Evolutionary conservation across 768 basidiomycete species (phyloP).

Genomic region (Macrocybe gigantea): DNA sequence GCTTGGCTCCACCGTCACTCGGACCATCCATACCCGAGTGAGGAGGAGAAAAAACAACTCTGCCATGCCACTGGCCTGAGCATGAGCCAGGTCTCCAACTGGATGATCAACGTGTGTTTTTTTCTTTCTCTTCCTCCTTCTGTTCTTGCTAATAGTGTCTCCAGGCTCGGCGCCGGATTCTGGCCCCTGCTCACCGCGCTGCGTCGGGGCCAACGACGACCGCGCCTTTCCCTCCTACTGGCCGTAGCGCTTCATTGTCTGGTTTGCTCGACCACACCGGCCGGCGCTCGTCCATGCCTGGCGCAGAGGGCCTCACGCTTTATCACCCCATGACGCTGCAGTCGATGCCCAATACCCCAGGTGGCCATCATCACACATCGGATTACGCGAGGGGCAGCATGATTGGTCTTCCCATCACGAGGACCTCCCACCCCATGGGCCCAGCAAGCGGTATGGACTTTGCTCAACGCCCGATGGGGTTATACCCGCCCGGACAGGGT

Average conservation of each 20-base stretch:
- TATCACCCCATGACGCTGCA: conserved; percentile 79
- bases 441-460: conserved; percentile 32
- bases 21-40: conserved; percentile 85
- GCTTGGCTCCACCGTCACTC: conserved; percentile 86
- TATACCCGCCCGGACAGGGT: conserved; percentile 31
- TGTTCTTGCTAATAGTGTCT: conserved; percentile 9
- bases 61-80: conserved; percentile 81
- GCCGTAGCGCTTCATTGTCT: conserved; percentile 36
- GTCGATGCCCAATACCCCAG: conserved; percentile 38
- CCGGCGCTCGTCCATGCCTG: conserved; percentile 62
- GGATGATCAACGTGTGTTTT: conserved; percentile 79
- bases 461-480: conserved; percentile 26
- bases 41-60: conserved; percentile 87
- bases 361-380: conserved; percentile 29
- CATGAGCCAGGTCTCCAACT: conserved; percentile 88
- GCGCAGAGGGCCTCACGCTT: conserved; percentile 62
- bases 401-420: conserved; percentile 34
- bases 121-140: conserved; percentile 5
- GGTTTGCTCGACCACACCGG: conserved; percentile 36
- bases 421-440: conserved; percentile 25
- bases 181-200: conserved; percentile 75
- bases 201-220: conserved; percentile 75
- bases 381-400: conserved; percentile 44
- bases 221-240: conserved; percentile 57
- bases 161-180: conserved; percentile 76